phyloP scores from a whole-genome alignment of 768 basidiomycete genomes.

The Russula earlei region DNA sequence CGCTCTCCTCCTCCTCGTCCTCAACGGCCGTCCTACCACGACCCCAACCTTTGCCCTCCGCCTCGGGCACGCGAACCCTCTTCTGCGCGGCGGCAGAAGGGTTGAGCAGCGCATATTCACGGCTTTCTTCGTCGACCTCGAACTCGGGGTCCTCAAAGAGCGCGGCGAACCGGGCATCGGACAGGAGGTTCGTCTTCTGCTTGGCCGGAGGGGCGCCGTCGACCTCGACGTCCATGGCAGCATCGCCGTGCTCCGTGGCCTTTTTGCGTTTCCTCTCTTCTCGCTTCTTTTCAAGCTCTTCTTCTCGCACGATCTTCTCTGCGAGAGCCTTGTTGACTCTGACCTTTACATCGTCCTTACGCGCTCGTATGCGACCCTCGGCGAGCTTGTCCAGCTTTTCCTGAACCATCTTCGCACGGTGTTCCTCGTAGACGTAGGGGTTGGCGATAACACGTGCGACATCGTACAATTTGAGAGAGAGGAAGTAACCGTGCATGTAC shows the following conservation, averaged over 20 bases:
- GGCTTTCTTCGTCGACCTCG: constrained; percentile 77
- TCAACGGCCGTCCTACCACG: constrained; percentile 23
- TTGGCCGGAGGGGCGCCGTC: constrained; percentile 26
- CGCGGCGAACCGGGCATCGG: constrained; percentile 81
- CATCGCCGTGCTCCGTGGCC: constrained; percentile 33
- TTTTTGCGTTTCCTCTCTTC: constrained; percentile 41
- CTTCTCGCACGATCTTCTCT: constrained; percentile 65
- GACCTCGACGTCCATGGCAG: constrained; percentile 28
- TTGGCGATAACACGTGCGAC: constrained; percentile 93
- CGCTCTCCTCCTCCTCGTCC: constrained; percentile 73
- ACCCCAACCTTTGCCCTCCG: constrained; percentile 10
- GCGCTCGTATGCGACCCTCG: constrained; percentile 82
- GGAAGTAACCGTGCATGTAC: constrained; percentile 99
- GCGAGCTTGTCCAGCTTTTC: constrained; percentile 91
- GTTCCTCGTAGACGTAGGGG: constrained; percentile 91
- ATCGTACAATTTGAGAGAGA: constrained; percentile 92
- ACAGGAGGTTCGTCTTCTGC: constrained; percentile 47
- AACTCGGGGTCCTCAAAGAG: constrained; percentile 90
- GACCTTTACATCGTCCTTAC: constrained; percentile 52
- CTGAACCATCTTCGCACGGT: constrained; percentile 78
- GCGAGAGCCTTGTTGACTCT: constrained; percentile 86
- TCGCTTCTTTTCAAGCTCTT: constrained; percentile 48
- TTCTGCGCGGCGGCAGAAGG: constrained; percentile 67
- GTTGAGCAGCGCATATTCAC: constrained; percentile 90
- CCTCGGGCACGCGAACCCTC: constrained; percentile 13